Evolutionary conservation across 805 yeast species (phyloP).

Genomic region (Myxozyma vanderwaltii): DNA sequence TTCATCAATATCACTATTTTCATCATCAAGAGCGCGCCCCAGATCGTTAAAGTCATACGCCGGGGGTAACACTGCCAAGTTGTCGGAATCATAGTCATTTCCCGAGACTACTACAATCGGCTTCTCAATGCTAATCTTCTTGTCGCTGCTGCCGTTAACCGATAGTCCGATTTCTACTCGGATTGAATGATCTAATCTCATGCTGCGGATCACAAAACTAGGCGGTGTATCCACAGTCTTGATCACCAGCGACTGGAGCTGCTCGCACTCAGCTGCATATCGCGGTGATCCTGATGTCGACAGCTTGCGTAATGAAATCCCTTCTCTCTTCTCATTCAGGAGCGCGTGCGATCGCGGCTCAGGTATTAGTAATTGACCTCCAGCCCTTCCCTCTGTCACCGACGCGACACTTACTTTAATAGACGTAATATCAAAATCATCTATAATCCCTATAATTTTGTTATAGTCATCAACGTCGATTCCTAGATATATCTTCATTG

Average conservation of each 20-base stretch:
- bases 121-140: neutral
- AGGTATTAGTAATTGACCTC: too few relatives aligned
- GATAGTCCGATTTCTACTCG: too few relatives aligned
- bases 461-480: conserved; percentile 10
- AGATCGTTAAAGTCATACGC: conserved; percentile 4
- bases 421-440: conserved; percentile 3
- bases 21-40: neutral
- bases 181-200: too few relatives aligned
- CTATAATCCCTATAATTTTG: neutral
- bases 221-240: too few relatives aligned
- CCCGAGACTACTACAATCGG: conserved; percentile 6
- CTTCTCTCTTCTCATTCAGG: too few relatives aligned
- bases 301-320: too few relatives aligned
- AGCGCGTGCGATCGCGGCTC: too few relatives aligned
- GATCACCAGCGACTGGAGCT: too few relatives aligned
- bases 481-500: neutral
- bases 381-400: neutral
- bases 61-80: conserved; percentile 14
- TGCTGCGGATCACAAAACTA: too few relatives aligned
- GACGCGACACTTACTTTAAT: neutral
- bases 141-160: conserved; percentile 13
- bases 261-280: too few relatives aligned
- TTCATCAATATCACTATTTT: neutral
- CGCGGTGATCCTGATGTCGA: too few relatives aligned
- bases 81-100: conserved; percentile 14